Evolutionary conservation across 2,329 filamentous ascomycete genomes (phyloP).

Genomic region (Ceratocystis cubensis): DNA sequence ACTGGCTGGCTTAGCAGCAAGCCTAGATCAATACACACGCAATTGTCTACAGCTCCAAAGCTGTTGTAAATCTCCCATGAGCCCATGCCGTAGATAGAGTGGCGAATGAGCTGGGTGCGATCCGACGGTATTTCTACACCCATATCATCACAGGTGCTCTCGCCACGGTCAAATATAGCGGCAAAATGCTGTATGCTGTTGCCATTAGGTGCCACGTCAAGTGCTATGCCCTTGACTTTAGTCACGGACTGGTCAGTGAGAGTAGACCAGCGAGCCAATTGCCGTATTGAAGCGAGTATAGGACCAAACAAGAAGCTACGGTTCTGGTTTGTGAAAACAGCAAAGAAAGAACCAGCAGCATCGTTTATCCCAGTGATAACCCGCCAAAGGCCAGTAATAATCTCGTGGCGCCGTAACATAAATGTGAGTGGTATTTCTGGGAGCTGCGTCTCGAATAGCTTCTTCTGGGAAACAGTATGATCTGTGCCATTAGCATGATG

Average conservation of each 20-base stretch:
- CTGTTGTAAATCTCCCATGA: slow-evolving; percentile 10
- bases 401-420: background rate
- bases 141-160: background rate
- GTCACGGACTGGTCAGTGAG: background rate
- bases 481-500: slow-evolving; percentile 6
- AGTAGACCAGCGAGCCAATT: background rate
- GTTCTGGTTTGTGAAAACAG: slow-evolving; percentile 3
- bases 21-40: background rate
- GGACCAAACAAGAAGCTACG: slow-evolving; percentile 9
- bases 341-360: background rate
- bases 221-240: slow-evolving; percentile 1
- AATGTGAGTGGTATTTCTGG: slow-evolving; percentile 1
- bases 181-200: slow-evolving; percentile 7
- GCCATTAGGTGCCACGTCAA: background rate
- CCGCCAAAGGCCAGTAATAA: background rate
- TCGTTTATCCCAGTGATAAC: background rate
- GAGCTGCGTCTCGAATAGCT: slow-evolving; percentile 1
- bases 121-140: background rate
- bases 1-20: background rate
- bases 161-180: background rate
- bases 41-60: background rate
- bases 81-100: background rate
- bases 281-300: background rate
- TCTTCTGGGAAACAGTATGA: background rate
- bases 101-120: background rate